Conservation (phyloP, 805 yeast species). For the Cyberlindnera americana region DNA sequence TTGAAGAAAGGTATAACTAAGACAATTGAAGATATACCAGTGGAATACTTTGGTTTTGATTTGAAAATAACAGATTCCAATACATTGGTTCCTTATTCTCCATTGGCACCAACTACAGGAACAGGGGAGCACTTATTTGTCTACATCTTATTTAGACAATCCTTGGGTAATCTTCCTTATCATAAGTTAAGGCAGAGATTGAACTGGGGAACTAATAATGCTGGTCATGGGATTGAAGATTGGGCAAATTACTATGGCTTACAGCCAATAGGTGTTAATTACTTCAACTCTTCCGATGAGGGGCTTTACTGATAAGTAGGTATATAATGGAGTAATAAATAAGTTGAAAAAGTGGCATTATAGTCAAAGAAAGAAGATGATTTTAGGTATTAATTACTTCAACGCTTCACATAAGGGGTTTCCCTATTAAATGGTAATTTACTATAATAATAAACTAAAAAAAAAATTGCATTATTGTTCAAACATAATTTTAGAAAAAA, state of each 20-base stretch:
- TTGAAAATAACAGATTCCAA: conserved; percentile 10
- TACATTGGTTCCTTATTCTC: conserved; percentile 17
- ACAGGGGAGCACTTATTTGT: conserved; percentile 19
- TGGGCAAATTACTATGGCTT: conserved; percentile 23
- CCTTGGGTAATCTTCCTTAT: conserved; percentile 15
- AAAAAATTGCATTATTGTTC: no score
- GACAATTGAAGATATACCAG: no score
- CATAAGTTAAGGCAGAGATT: conserved; percentile 19
- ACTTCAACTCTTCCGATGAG: conserved; percentile 19
- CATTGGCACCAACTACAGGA: conserved; percentile 17
- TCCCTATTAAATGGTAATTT: no score
- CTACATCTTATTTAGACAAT: conserved; percentile 21
- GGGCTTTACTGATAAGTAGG: conserved; percentile 16
- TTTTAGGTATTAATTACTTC: no score
- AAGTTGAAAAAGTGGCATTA: no score
- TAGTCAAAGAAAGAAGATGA: no score
- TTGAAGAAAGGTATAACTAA: neutral
- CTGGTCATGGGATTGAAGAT: conserved; percentile 20
- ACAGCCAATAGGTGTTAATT: conserved; percentile 22
- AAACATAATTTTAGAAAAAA: no score
- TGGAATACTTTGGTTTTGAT: conserved; percentile 9
- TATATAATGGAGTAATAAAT: no score
- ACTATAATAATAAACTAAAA: no score
- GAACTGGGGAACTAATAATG: conserved; percentile 23
- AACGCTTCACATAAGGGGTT: no score